Evolutionary conservation across 2,329 filamentous ascomycete species (phyloP).

Genomic region (Aspergillus sp.): DNA sequence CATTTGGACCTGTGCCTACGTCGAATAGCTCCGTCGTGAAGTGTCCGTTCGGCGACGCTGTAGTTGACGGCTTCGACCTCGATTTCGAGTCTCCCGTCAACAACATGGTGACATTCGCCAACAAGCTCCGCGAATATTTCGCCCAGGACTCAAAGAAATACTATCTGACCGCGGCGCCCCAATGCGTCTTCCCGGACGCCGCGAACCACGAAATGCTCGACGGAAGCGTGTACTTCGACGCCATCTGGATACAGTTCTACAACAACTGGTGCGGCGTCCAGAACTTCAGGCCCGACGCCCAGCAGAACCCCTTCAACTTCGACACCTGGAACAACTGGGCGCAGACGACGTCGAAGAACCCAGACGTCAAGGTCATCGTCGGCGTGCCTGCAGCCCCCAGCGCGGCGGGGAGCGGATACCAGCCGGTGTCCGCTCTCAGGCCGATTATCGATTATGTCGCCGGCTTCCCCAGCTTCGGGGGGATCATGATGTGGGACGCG

Average conservation of each 20-base stretch:
- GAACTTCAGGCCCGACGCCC: conserved; percentile 37
- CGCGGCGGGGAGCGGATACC: conserved; percentile 46
- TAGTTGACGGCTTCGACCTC: conserved; percentile 64
- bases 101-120: conserved; percentile 52
- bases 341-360: conserved; percentile 40
- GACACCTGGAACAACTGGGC: conserved; percentile 55
- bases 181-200: conserved; percentile 54
- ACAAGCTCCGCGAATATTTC: conserved; percentile 45
- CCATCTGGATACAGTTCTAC: conserved; percentile 54
- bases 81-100: conserved; percentile 53
- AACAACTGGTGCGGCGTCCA: conserved; percentile 54
- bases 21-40: conserved; percentile 30
- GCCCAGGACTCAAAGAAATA: conserved; percentile 43
- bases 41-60: conserved; percentile 55
- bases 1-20: conserved; percentile 50
- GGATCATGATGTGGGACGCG: conserved; percentile 58
- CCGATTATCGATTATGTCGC: conserved; percentile 43
- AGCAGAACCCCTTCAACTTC: conserved; percentile 50
- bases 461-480: conserved; percentile 49
- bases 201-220: conserved; percentile 46
- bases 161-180: conserved; percentile 54
- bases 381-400: conserved; percentile 47
- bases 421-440: conserved; percentile 33
- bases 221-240: conserved; percentile 44
- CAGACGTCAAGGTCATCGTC: conserved; percentile 48